phyloP scores from a whole-genome alignment of 495 filamentous ascomycete genomes.

The Aspergillus hancockii region DNA sequence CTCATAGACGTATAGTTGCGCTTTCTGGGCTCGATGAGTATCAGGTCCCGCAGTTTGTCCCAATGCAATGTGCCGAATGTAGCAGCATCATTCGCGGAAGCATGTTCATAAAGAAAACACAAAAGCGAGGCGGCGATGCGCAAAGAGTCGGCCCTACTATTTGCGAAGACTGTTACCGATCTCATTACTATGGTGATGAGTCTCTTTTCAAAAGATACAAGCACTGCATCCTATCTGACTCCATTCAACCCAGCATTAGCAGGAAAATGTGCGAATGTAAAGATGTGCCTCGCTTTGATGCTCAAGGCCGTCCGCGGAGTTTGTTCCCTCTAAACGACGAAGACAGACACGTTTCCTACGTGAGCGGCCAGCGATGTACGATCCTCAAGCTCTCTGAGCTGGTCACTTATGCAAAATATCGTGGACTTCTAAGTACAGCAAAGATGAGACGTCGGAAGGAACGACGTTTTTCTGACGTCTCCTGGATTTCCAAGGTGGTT shows the following conservation, averaged over 20 bases:
- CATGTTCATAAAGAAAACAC: constrained; percentile 28
- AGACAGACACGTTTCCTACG: constrained; percentile 11
- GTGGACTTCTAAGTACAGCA: constrained; percentile 11
- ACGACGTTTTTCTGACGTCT: background rate
- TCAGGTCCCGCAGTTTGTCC: background rate
- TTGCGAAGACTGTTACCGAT: constrained; percentile 22
- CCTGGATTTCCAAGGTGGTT: background rate
- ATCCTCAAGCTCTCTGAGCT: constrained; percentile 23
- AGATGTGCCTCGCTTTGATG: constrained; percentile 19
- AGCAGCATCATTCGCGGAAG: constrained; percentile 25
- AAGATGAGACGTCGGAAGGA: background rate
- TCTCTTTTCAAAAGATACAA: constrained; percentile 31
- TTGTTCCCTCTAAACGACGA: constrained; percentile 26
- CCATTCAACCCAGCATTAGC: constrained; percentile 20
- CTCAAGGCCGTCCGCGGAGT: constrained; percentile 5
- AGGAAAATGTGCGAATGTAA: constrained; percentile 28
- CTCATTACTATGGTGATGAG: constrained; percentile 14
- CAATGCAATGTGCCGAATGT: constrained; percentile 16
- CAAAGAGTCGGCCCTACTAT: constrained; percentile 5
- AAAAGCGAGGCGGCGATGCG: background rate
- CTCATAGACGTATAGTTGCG: background rate
- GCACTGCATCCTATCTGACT: constrained; percentile 25
- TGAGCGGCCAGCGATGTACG: constrained; percentile 14
- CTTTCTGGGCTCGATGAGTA: background rate
- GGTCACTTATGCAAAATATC: constrained; percentile 27